Evolutionary conservation across 1,284 basidiomycete genomes (phyloP).

Genomic region (Naganishia albida): DNA sequence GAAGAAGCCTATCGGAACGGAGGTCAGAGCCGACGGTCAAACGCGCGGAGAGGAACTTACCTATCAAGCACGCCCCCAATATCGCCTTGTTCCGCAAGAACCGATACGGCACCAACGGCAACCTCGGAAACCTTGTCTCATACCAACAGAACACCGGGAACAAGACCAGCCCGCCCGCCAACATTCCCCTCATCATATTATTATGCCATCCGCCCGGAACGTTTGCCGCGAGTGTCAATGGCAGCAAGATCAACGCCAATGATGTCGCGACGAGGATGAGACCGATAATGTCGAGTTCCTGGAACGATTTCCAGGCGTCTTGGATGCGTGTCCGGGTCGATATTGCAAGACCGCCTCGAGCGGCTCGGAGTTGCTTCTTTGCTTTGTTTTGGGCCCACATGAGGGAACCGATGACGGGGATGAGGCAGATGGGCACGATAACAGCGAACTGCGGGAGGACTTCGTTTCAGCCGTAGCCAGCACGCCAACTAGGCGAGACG

Average conservation of each 20-base stretch:
- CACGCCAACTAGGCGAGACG: not conserved
- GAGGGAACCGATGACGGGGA: conserved; percentile 62
- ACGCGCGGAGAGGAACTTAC: conserved; percentile 70
- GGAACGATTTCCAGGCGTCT: conserved; percentile 34
- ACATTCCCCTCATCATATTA: conserved; percentile 50
- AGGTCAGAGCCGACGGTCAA: conserved; percentile 45
- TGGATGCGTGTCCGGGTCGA: conserved; percentile 1
- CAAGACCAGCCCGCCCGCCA: conserved; percentile 52
- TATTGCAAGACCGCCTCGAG: not conserved
- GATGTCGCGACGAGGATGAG: conserved; percentile 67
- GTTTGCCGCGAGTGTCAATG: conserved; percentile 62
- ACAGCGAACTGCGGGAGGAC: conserved; percentile 47
- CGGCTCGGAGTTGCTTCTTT: conserved; percentile 48
- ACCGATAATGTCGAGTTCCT: conserved; percentile 59
- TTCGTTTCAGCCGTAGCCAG: not conserved
- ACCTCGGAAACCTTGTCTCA: conserved; percentile 54
- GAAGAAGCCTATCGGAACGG: conserved; percentile 40
- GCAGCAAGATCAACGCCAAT: conserved; percentile 66
- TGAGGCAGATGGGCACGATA: conserved; percentile 48
- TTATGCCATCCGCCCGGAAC: conserved; percentile 54
- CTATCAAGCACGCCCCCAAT: conserved; percentile 64
- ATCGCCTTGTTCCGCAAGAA: conserved; percentile 65
- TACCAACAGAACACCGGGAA: conserved; percentile 54
- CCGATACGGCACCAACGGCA: conserved; percentile 58
- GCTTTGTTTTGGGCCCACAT: conserved; percentile 71